phyloP scores from a whole-genome alignment of 495 filamentous ascomycete genomes.

The Apodospora peruviana region DNA sequence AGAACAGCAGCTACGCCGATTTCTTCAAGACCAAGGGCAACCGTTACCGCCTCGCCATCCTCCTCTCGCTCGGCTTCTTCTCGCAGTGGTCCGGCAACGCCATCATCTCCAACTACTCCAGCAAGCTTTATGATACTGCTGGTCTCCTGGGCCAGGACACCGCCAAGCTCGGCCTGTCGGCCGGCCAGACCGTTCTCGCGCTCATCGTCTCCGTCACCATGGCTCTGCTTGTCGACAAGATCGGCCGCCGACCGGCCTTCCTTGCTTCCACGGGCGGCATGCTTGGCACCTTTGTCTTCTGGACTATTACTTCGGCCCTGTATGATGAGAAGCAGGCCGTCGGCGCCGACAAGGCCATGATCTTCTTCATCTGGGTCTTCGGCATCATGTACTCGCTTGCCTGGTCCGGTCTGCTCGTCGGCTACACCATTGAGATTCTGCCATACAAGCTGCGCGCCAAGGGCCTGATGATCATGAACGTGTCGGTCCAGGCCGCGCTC shows the following conservation, averaged over 20 bases:
- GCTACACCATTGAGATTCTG: conserved; percentile 64
- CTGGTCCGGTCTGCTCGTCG: conserved; percentile 61
- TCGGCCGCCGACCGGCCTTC: conserved; percentile 56
- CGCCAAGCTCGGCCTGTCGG: conserved; percentile 47
- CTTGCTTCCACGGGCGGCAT: conserved; percentile 54
- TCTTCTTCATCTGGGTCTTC: conserved; percentile 54
- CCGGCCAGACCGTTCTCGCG: conserved; percentile 44
- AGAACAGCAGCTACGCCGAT: conserved; percentile 46
- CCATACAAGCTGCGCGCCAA: conserved; percentile 65
- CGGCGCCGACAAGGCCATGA: conserved; percentile 43
- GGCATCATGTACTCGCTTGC: conserved; percentile 51
- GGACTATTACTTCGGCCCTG: conserved; percentile 41
- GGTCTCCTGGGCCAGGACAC: conserved; percentile 46
- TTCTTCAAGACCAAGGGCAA: conserved; percentile 67
- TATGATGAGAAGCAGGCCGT: conserved; percentile 31
- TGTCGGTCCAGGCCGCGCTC: conserved; percentile 45
- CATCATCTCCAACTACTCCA: conserved; percentile 60
- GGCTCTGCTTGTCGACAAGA: conserved; percentile 55
- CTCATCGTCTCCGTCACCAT: conserved; percentile 49
- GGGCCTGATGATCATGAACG: conserved; percentile 49
- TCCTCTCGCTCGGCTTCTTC: conserved; percentile 56
- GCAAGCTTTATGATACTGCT: conserved; percentile 50
- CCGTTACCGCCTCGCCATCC: conserved; percentile 54
- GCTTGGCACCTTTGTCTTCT: conserved; percentile 52
- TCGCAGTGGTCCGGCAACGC: conserved; percentile 68